phyloP scores from a whole-genome alignment of 2,329 filamentous ascomycete species.

The Colletotrichum kahawae region DNA sequence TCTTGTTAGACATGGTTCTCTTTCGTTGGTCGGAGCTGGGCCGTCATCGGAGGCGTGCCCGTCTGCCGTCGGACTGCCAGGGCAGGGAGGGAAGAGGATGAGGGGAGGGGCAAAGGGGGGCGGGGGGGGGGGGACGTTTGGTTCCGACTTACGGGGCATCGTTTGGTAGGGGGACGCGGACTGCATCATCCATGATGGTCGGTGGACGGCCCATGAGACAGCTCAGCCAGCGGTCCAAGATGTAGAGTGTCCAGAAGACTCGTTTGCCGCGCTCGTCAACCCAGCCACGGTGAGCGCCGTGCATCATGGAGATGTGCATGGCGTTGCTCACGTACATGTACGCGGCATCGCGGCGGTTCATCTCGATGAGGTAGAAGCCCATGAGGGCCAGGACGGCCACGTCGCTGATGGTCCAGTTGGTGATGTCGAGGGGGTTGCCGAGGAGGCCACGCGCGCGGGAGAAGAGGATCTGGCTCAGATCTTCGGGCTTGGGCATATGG shows the following conservation, averaged over 20 bases:
- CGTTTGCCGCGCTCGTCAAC: slow-evolving; percentile 49
- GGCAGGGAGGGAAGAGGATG: not conserved
- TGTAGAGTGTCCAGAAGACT: slow-evolving; percentile 57
- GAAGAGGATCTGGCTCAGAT: slow-evolving; percentile 49
- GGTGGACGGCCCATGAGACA: slow-evolving; percentile 56
- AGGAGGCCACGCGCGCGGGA: slow-evolving; percentile 47
- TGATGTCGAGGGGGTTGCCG: slow-evolving; percentile 52
- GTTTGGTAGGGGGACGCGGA: slow-evolving; percentile 45
- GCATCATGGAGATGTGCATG: slow-evolving; percentile 52
- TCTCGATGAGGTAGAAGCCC: slow-evolving; percentile 54
- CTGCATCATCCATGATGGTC: slow-evolving; percentile 50
- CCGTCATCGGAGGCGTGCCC: not conserved
- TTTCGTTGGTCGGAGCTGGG: not conserved
- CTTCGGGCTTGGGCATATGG: slow-evolving; percentile 31
- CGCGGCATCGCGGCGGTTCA: slow-evolving; percentile 52
- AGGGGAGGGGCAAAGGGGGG: not conserved
- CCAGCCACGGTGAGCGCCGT: slow-evolving; percentile 51
- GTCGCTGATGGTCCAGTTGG: slow-evolving; percentile 45
- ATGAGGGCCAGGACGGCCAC: slow-evolving; percentile 51
- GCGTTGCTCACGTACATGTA: slow-evolving; percentile 52
- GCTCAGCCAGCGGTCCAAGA: slow-evolving; percentile 54
- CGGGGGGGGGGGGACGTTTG: not conserved
- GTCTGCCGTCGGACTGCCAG: not conserved
- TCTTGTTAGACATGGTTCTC: not conserved
- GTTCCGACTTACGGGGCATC: slow-evolving; percentile 42